Evolutionary conservation across 805 yeast species (phyloP).

Genomic region (Hanseniaspora guilliermondii): DNA sequence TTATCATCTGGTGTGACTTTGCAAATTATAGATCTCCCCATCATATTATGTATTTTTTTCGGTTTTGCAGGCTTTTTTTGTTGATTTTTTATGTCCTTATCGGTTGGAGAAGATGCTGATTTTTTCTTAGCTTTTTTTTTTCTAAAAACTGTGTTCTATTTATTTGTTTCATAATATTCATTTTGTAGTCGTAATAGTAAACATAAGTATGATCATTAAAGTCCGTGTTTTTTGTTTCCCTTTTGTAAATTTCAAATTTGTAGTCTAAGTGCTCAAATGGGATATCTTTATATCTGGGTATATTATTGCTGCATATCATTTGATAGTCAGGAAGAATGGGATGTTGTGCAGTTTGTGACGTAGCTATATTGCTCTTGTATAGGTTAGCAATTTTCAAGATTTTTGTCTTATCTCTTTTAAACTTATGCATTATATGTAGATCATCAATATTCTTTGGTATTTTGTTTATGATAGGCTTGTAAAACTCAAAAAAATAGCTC

Average conservation of each 20-base stretch:
- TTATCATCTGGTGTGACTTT: background rate
- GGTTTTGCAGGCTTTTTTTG: background rate
- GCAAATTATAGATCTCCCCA: conserved; percentile 5
- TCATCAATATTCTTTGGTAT: background rate
- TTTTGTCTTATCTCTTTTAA: background rate
- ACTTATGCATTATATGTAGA: background rate
- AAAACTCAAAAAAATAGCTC: background rate
- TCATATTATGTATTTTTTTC: background rate
- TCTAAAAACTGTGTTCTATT: conserved; percentile 1
- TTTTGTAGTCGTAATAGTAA: background rate
- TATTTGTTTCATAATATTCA: background rate
- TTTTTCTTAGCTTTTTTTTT: conserved; percentile 1
- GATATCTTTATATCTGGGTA: background rate
- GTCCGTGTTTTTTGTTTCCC: background rate
- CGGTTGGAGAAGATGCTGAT: background rate
- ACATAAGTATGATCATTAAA: conserved; percentile 7
- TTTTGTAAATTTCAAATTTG: background rate
- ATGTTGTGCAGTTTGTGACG: conserved; percentile 2
- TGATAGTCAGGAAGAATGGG: conserved; percentile 8
- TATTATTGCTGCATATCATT: background rate
- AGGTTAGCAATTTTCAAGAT: background rate
- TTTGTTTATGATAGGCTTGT: background rate
- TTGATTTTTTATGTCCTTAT: background rate
- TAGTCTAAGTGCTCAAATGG: conserved; percentile 4
- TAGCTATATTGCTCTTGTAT: conserved; percentile 1